These are phyloP conservation scores for Xylaria intraflava DNA, from an alignment of 495 filamentous ascomycete species.

Conservation along the genomic window DNA sequence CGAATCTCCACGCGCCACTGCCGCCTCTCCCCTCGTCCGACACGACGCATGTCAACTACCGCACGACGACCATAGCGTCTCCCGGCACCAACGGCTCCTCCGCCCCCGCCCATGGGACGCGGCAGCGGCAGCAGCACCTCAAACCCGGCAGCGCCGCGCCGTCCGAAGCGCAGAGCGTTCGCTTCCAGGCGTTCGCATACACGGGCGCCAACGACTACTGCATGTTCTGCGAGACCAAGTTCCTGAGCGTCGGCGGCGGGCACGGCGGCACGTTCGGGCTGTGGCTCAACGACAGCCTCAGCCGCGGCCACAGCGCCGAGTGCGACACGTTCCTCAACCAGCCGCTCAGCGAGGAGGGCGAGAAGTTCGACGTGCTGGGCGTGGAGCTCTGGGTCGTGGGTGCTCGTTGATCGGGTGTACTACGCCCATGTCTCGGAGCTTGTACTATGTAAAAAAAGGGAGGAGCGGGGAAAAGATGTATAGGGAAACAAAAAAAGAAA, in stretches of 20 bases:
- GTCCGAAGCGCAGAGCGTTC: slow-evolving; percentile 47
- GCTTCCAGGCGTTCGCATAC: slow-evolving; percentile 96
- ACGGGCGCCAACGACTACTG: slow-evolving; percentile 91
- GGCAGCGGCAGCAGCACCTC: not conserved
- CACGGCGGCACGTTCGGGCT: slow-evolving; percentile 86
- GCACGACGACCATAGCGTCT: slow-evolving; percentile 58
- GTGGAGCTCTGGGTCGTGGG: slow-evolving; percentile 90
- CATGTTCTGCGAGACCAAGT: slow-evolving; percentile 86
- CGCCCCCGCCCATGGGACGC: not conserved
- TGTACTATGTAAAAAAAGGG: too few species aligned
- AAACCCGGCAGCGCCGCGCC: not conserved
- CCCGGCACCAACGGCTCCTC: slow-evolving; percentile 19
- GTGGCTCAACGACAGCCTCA: slow-evolving; percentile 86
- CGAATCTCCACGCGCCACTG: slow-evolving; percentile 53
- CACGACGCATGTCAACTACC: slow-evolving; percentile 56
- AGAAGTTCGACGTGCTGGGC: slow-evolving; percentile 85
- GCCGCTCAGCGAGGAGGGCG: slow-evolving; percentile 86
- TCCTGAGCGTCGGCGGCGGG: slow-evolving; percentile 74
- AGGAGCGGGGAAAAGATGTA: not conserved
- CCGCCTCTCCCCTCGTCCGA: slow-evolving; percentile 73
- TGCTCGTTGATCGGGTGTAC: slow-evolving; percentile 17
- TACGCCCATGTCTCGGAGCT: too few species aligned
- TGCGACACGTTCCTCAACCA: slow-evolving; percentile 95
- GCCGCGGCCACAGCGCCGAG: slow-evolving; percentile 70
- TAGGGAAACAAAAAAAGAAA: not conserved